Conservation (phyloP, 768 basidiomycete species). For the Tricholoma matsutake region DNA sequence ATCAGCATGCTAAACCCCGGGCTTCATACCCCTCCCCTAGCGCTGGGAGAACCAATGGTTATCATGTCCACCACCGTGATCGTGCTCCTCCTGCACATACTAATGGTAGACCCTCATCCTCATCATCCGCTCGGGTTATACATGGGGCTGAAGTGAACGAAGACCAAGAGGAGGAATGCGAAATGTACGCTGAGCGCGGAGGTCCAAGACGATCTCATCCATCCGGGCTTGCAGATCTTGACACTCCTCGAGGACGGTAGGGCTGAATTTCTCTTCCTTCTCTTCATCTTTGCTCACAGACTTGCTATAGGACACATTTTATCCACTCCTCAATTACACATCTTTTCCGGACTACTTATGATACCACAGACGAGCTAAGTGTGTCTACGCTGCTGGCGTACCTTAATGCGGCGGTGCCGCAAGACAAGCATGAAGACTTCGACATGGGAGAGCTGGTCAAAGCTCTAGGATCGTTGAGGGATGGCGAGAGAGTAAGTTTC, state of each 20-base stretch:
- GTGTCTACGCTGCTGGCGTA: slow-evolving; percentile 68
- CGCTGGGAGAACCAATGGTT: not conserved
- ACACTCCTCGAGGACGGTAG: slow-evolving; percentile 59
- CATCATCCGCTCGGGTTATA: slow-evolving; percentile 1
- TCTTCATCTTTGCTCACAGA: not conserved
- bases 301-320: slow-evolving; percentile 48
- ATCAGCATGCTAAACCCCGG: not conserved
- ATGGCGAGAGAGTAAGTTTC: slow-evolving; percentile 44
- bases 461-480: slow-evolving; percentile 43
- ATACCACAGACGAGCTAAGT: slow-evolving; percentile 61
- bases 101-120: not conserved
- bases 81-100: not conserved
- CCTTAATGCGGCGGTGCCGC: slow-evolving; percentile 73
- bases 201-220: slow-evolving; percentile 29
- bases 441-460: slow-evolving; percentile 70
- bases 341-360: slow-evolving; percentile 69
- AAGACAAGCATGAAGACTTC: slow-evolving; percentile 79
- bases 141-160: slow-evolving; percentile 7
- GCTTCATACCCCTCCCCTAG: not conserved
- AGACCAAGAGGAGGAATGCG: slow-evolving; percentile 16
- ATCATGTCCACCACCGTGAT: slow-evolving; percentile 2
- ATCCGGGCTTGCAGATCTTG: slow-evolving; percentile 54
- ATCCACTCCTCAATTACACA: slow-evolving; percentile 58
- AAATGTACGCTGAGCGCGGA: slow-evolving; percentile 22
- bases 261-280: slow-evolving; percentile 19